Evolutionary conservation across 2,329 filamentous ascomycete species (phyloP).

Genomic region (Monilinia polystroma): DNA sequence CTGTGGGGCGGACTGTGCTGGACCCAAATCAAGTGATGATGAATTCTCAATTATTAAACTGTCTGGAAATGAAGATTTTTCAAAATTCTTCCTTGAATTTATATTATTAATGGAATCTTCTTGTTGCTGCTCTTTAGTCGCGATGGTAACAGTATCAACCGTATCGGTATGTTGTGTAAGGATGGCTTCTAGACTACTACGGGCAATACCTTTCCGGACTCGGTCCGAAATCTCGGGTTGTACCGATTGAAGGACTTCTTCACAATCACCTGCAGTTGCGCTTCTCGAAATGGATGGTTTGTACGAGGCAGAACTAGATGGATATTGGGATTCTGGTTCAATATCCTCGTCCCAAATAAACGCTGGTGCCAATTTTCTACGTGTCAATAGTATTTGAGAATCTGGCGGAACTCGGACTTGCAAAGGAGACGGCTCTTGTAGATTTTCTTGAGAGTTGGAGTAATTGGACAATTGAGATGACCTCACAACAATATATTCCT

Average conservation of each 20-base stretch:
- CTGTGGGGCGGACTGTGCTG: constrained; percentile 10
- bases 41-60: constrained; percentile 12
- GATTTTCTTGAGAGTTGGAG: constrained; percentile 1
- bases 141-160: constrained; percentile 1
- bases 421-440: constrained; percentile 18
- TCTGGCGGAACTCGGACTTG: constrained; percentile 17
- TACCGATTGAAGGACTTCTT: constrained; percentile 1
- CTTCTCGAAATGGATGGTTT: constrained; percentile 22
- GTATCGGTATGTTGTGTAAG: constrained; percentile 18
- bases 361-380: constrained; percentile 12
- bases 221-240: constrained; percentile 22
- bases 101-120: background rate
- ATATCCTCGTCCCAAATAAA: constrained; percentile 33
- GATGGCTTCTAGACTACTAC: constrained; percentile 6
- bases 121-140: constrained; percentile 6
- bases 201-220: constrained; percentile 16
- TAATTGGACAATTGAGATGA: constrained; percentile 26
- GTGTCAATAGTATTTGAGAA: constrained; percentile 10
- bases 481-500: constrained; percentile 27
- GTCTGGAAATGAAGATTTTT: background rate
- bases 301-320: constrained; percentile 23
- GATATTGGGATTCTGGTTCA: constrained; percentile 33
- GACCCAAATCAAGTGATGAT: background rate
- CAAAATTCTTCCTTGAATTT: background rate
- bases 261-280: constrained; percentile 10